Percentiles rank a stretch among this genome's conserved stretches.
These are phyloP conservation scores for Colletotrichum cuscutae DNA, from an alignment of 2,329 filamentous ascomycete species.

Conservation along the genomic window DNA sequence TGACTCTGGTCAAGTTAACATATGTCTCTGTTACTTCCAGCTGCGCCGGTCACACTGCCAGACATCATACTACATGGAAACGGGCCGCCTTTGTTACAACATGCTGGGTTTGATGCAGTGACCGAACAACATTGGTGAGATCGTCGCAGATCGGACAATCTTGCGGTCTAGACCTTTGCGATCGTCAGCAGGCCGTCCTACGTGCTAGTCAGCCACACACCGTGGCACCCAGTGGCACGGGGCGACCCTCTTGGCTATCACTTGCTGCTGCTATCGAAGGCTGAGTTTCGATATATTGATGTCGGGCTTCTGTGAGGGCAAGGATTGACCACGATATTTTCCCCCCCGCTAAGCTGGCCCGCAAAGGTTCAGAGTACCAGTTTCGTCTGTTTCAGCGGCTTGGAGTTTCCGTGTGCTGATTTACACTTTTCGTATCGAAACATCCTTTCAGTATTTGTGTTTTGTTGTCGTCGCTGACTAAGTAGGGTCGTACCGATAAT, in stretches of 20 bases:
- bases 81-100: background rate
- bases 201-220: background rate
- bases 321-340: background rate
- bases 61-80: slow-evolving; percentile 13
- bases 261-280: background rate
- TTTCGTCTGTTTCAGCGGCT: slow-evolving; percentile 10
- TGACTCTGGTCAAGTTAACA: background rate
- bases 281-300: background rate
- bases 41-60: background rate
- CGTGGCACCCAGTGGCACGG: background rate
- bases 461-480: background rate
- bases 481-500: background rate
- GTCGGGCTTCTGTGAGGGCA: background rate
- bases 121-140: slow-evolving; percentile 6
- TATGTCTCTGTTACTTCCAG: background rate
- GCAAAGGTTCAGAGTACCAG: slow-evolving; percentile 7
- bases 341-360: background rate
- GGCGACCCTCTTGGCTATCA: background rate
- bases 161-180: slow-evolving; percentile 19
- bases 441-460: background rate
- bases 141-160: slow-evolving; percentile 7
- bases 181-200: background rate
- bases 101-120: slow-evolving; percentile 2
- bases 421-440: slow-evolving; percentile 22
- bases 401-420: slow-evolving; percentile 6